Base-by-base conservation (phyloP, 768 basidiomycete genomes). In the Hygrocybe punicea region DNA sequence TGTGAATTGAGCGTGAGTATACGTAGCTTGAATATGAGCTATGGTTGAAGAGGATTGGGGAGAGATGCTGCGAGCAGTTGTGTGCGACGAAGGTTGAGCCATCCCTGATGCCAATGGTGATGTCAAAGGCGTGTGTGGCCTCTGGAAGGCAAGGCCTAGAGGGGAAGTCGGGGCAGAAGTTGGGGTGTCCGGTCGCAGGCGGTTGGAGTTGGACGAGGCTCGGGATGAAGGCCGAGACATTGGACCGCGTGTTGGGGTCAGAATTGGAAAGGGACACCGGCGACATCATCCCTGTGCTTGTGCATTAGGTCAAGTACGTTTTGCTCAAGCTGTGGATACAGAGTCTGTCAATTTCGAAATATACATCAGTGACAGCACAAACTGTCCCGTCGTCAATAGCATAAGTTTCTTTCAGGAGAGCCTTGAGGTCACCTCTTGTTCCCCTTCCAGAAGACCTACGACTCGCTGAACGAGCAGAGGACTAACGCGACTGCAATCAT, bases 281-380 rank as follows among this genome's bases (percentile, higher is more conserved):
- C 84, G 39, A 87, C 75, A 75, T 91, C 87, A 79, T 96, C 93
- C 59, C 84, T 81, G 70, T 94, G 91, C 73, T 90, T 89, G 74
- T 98, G 95, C 95, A 98, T 97, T 60, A 97, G 81, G 67, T 96
- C 93, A 17, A 98, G 78, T 57, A 94, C 91, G 67, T 86, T 84
- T 64, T 94, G 89, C 67, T 97, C 94, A 60, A 93, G 76, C 88
- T 91, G 63, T 5, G 51, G 46, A 39, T 14, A 16, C n/a, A 52
- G 44, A 65, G 55, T 50, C 59, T n/a, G 47, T 40, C 19, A 36
- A 58, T 62, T 58, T 58, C 44, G 33, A 35, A 53, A 36, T 25
- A 55, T 59, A 48, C 42, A 62, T 19, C 51, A 53, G 42, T 54
- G 50, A 58, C 45, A 47, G 35, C 65, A 62, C 87, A 65, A 55